A percentile compares a stretch with the other conserved stretches of the same genome.
Evolutionary conservation across 306 rosid genomes (phyloP).

Genomic region (Hippophae gyantsensis): DNA sequence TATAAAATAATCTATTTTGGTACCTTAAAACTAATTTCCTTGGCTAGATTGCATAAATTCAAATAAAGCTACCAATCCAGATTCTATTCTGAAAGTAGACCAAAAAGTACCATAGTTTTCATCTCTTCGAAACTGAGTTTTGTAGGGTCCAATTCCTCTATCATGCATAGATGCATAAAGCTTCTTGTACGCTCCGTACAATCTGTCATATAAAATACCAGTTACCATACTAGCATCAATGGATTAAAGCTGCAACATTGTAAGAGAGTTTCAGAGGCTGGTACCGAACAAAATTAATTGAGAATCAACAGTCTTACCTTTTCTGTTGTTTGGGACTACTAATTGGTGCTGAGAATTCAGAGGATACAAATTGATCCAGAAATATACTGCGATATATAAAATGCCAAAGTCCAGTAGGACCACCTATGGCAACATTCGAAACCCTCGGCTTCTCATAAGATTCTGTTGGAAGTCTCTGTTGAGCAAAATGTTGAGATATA

Average conservation of each 20-base stretch:
- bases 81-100: background rate
- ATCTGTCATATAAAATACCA: slow-evolving; percentile 37
- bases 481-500: slow-evolving; percentile 36
- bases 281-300: too few species aligned
- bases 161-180: slow-evolving; percentile 84
- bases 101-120: slow-evolving; percentile 63
- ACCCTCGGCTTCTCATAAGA: slow-evolving; percentile 53
- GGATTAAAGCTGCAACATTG: too few species aligned
- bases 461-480: slow-evolving; percentile 49
- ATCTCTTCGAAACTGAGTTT: slow-evolving; percentile 89
- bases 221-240: slow-evolving; percentile 18
- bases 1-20: too few species aligned
- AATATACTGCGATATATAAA: slow-evolving; percentile 84
- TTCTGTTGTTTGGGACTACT: slow-evolving; percentile 69
- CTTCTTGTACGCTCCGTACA: slow-evolving; percentile 80
- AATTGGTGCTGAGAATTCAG: slow-evolving; percentile 78
- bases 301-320: slow-evolving; percentile 34
- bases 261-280: too few species aligned
- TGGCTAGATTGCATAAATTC: too few species aligned
- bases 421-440: slow-evolving; percentile 48
- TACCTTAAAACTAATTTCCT: too few species aligned
- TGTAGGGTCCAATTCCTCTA: slow-evolving; percentile 77
- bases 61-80: too few species aligned
- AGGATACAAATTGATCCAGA: slow-evolving; percentile 87
- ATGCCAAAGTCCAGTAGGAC: slow-evolving; percentile 91